phyloP scores from a whole-genome alignment of 2,329 filamentous ascomycete genomes.

The Rachicladosporium sp. region DNA sequence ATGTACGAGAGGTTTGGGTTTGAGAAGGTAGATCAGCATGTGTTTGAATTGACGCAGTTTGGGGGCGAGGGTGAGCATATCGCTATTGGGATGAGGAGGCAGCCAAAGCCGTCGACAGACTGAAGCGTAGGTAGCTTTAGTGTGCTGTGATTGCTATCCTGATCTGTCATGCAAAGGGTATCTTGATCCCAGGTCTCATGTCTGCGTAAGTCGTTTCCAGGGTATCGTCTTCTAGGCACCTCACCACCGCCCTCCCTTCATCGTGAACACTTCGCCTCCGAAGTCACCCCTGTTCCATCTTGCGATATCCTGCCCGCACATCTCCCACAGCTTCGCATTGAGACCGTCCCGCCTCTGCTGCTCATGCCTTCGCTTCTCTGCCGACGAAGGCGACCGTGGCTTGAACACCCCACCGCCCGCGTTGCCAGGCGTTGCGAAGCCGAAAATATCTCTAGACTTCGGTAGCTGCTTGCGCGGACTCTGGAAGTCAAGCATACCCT shows the following conservation, averaged over 20 bases:
- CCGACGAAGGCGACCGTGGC: constrained; percentile 8
- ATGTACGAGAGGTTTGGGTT: too few species aligned
- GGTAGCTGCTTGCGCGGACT: constrained; percentile 3
- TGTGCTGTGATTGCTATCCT: too few species aligned
- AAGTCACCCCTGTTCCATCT: constrained; percentile 26
- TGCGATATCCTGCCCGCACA: constrained; percentile 20
- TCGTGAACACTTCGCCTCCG: constrained; percentile 15
- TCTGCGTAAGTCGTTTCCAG: too few species aligned
- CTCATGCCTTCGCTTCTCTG: constrained; percentile 9
- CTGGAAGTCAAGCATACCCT: constrained; percentile 15
- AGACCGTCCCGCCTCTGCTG: constrained; percentile 6
- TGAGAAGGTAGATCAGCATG: too few species aligned
- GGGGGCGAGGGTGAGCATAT: too few species aligned
- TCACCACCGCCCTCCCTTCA: constrained; percentile 22
- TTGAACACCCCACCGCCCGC: constrained; percentile 6
- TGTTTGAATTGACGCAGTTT: too few species aligned
- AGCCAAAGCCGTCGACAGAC: too few species aligned
- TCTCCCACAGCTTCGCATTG: constrained; percentile 14
- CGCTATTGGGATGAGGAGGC: too few species aligned
- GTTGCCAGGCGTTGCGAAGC: not conserved
- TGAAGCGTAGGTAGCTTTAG: too few species aligned
- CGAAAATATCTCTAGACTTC: constrained; percentile 7
- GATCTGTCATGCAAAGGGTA: too few species aligned
- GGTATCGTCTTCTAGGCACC: not conserved
- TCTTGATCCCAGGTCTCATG: too few species aligned